A percentile compares a stretch with the other conserved stretches of the same genome.
phyloP scores from a whole-genome alignment of 306 rosid species.

The Prunus armeniaca region DNA sequence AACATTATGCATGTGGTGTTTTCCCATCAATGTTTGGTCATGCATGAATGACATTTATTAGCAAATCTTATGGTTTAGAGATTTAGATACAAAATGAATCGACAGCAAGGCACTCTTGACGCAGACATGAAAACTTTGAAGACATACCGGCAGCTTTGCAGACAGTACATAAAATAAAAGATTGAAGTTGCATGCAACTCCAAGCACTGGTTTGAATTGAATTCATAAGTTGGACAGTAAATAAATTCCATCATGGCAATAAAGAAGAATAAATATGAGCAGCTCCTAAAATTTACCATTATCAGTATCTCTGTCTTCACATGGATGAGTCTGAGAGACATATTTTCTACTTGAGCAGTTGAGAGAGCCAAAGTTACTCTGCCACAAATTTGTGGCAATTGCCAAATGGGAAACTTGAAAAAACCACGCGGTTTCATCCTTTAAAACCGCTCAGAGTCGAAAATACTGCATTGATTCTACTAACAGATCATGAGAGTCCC shows the following conservation, averaged over 20 bases:
- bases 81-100: background rate
- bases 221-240: background rate
- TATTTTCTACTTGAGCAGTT: background rate
- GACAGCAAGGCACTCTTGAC: background rate
- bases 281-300: background rate
- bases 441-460: slow-evolving; percentile 1
- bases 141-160: background rate
- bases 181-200: background rate
- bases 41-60: slow-evolving; percentile 13
- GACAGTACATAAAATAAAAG: background rate
- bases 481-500: slow-evolving; percentile 23
- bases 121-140: background rate
- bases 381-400: background rate
- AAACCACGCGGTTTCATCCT: slow-evolving; percentile 29
- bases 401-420: slow-evolving; percentile 4
- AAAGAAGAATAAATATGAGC: background rate
- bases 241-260: background rate
- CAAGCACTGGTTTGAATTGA: background rate
- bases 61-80: background rate
- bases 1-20: slow-evolving; percentile 19
- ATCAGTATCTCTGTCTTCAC: background rate
- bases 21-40: slow-evolving; percentile 15
- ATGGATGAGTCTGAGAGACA: background rate
- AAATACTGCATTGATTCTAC: slow-evolving; percentile 10
- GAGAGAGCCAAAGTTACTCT: slow-evolving; percentile 1